A percentile compares a stretch with the other conserved stretches of the same genome.
These are phyloP conservation scores for Fraxinus sp. DNA, from an alignment of 305 asterid genomes.

Conservation along the genomic window DNA sequence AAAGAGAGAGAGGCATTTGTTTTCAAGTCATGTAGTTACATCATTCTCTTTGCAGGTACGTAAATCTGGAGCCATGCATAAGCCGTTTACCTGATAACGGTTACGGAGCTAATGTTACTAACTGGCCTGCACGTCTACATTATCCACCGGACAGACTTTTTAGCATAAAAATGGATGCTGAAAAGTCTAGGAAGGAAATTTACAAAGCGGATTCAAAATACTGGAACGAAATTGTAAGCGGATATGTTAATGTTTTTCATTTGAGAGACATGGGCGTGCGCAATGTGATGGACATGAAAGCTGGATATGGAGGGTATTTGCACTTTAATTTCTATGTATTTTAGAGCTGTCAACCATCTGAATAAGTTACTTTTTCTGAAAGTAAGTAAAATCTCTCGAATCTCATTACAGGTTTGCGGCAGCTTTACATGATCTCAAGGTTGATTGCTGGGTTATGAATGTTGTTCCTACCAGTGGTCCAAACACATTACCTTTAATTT, in stretches of 20 bases:
- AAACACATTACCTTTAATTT: slow-evolving; percentile 61
- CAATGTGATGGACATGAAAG: slow-evolving; percentile 74
- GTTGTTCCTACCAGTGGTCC: slow-evolving; percentile 56
- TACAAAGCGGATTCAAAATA: slow-evolving; percentile 63
- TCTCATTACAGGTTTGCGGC: slow-evolving; percentile 50
- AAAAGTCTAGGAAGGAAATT: slow-evolving; percentile 52
- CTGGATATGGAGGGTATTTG: slow-evolving; percentile 68
- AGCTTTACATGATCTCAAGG: slow-evolving; percentile 48
- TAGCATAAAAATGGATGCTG: slow-evolving; percentile 65
- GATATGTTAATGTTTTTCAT: slow-evolving; percentile 51
- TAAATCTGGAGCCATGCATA: slow-evolving; percentile 44
- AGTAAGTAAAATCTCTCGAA: not conserved
- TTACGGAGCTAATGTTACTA: slow-evolving; percentile 48
- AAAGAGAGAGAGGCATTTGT: not conserved
- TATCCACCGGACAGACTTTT: slow-evolving; percentile 59
- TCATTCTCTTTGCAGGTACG: slow-evolving; percentile 37
- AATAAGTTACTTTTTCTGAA: not conserved
- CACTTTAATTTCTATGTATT: not conserved
- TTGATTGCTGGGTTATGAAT: slow-evolving; percentile 68
- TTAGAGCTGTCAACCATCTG: slow-evolving; percentile 1
- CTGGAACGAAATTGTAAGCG: slow-evolving; percentile 42
- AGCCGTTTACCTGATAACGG: slow-evolving; percentile 55
- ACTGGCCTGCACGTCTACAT: slow-evolving; percentile 69
- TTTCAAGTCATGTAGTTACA: not conserved
- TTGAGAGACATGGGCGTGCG: slow-evolving; percentile 35